phyloP scores from a whole-genome alignment of 1,284 basidiomycete species.

The Amylostereum chailletii region DNA sequence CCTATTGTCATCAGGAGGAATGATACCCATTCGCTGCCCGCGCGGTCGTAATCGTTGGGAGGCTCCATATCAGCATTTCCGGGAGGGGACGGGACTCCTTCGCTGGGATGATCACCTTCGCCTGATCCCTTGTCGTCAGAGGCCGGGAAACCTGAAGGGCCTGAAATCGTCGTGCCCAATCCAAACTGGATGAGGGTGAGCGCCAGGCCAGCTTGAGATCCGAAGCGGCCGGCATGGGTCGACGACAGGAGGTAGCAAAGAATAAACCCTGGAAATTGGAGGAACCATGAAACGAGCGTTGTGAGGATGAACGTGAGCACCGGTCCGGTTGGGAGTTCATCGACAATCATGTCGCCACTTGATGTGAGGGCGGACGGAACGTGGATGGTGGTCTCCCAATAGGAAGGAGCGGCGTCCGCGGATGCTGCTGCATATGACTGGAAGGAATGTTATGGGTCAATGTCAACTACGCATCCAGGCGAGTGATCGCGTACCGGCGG shows the following conservation, averaged over 20 bases:
- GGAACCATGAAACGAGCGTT: constrained; percentile 85
- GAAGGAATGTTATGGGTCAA: constrained; percentile 3
- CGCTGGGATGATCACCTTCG: constrained; percentile 18
- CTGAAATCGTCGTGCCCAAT: constrained; percentile 41
- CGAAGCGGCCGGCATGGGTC: constrained; percentile 93
- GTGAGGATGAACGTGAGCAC: constrained; percentile 70
- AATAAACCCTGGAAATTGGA: constrained; percentile 95
- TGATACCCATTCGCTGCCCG: constrained; percentile 58
- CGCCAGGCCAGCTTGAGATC: constrained; percentile 90
- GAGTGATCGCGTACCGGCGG: constrained; percentile 62
- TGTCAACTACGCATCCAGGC: background rate
- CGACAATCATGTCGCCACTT: constrained; percentile 61
- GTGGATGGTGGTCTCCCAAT: constrained; percentile 96
- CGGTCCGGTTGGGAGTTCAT: constrained; percentile 66
- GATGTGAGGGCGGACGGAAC: constrained; percentile 47
- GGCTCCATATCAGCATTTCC: background rate
- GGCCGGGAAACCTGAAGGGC: background rate
- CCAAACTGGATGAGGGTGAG: constrained; percentile 91
- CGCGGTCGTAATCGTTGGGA: no score
- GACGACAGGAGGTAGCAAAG: constrained; percentile 89
- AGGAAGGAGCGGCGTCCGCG: constrained; percentile 87
- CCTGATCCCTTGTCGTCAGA: background rate
- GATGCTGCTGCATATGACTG: constrained; percentile 87
- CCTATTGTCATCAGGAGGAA: constrained; percentile 88
- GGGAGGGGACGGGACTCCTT: constrained; percentile 1